These are phyloP conservation scores for Torulaspora indica DNA, from an alignment of 805 yeast genomes.

Conservation along the genomic window DNA sequence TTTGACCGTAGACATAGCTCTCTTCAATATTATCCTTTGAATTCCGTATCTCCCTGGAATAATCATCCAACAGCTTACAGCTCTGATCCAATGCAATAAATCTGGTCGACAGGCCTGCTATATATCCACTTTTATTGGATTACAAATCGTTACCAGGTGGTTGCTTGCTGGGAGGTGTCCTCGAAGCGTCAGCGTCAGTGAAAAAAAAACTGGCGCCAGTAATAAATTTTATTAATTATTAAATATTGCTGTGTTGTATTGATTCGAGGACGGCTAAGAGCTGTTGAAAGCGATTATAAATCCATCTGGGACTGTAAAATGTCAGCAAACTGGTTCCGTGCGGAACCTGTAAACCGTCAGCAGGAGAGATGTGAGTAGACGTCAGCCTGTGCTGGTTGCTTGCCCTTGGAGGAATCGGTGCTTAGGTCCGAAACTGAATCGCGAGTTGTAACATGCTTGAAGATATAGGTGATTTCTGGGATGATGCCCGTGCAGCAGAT, in stretches of 20 bases:
- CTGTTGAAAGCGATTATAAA: too few species aligned
- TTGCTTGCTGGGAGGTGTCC: too few species aligned
- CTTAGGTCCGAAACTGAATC: not conserved
- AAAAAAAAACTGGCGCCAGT: not conserved
- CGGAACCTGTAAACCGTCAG: not conserved
- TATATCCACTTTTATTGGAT: not conserved
- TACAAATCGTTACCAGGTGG: not conserved
- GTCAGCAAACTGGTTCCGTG: too few species aligned
- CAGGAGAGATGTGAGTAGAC: not conserved
- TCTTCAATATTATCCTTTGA: slow-evolving; percentile 15
- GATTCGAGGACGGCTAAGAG: not conserved
- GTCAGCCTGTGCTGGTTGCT: not conserved
- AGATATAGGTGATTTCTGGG: not conserved
- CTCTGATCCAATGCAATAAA: not conserved
- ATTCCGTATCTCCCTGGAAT: slow-evolving; percentile 1
- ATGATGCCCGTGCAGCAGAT: slow-evolving; percentile 7
- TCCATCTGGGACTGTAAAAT: too few species aligned
- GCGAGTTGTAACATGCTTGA: not conserved
- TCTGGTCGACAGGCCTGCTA: too few species aligned
- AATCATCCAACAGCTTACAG: slow-evolving; percentile 3
- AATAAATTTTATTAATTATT: not conserved
- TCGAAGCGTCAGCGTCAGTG: too few species aligned
- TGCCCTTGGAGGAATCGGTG: slow-evolving; percentile 2
- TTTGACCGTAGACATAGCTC: slow-evolving; percentile 48
- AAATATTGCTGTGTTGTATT: not conserved